Evolutionary conservation across 257 asterid species (phyloP), one percentile per base, ranked within the genome.

Genomic region (Ilex asprella): DNA sequence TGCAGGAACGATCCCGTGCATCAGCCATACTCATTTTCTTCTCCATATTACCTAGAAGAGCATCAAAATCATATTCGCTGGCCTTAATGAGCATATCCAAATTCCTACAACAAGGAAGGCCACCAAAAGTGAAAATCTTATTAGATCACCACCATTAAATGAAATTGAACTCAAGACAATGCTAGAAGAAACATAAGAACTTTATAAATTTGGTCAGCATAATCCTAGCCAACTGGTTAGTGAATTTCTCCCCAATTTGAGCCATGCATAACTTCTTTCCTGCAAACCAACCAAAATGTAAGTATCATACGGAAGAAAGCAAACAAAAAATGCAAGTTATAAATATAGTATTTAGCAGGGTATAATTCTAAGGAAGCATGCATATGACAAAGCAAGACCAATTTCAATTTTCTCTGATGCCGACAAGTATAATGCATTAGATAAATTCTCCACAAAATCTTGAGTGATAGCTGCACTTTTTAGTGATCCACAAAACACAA

Each of bases 211-310:
- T 79, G 79, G 73, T 78, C 84, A 56, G 79, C 79, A 69, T 87
- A 87, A 69, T 81, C 85, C 50, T 47, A 62, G 81, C 70, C 65
- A 60, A 52, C 7, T 89, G 84, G 76, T 70, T 73, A 50, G 84
- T 72, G 69, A 86, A 73, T 70, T 85, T 76, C 71, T 85, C 94
- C 7, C 75, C 75, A 29, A 89, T 85, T 84, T 87, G 95, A 65
- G 76, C 73, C 92, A 89, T 78, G 80, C 96, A 87, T 70, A 87
- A 93, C 71, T 70, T 89, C 66, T 81, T 86, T 62, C 99, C 99
- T 93, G 92, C 80, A 79, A 81, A 52, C 54, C 66, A 74, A 55
- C 44, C 30, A 31, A 63, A 56, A 66, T 47, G 4, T 47, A 16
- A 43, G 21, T 47, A 47, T 55, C 64, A 70, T 46, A 46, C 10